Percentiles rank a stretch among this genome's conserved stretches.
Evolutionary conservation across 2,329 filamentous ascomycete species (phyloP).

Genomic region (Cryphonectria carpinicola): DNA sequence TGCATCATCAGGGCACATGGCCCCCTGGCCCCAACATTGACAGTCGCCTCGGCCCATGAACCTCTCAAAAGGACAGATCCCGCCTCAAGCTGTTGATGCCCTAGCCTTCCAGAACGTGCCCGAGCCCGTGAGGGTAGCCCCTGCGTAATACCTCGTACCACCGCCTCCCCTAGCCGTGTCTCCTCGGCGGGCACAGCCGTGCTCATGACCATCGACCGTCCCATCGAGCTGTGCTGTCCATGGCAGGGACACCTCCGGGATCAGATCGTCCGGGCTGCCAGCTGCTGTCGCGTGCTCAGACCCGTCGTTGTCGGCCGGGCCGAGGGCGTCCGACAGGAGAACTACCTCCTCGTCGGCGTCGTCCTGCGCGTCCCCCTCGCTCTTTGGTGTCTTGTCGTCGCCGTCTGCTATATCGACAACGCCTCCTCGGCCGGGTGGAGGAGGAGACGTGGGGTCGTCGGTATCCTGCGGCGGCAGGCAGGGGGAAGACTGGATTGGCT

Average conservation of each 20-base stretch:
- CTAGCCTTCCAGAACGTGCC: constrained; percentile 4
- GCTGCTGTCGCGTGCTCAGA: background rate
- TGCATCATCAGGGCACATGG: background rate
- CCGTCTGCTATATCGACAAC: no score
- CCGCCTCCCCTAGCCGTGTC: background rate
- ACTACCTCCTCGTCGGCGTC: constrained; percentile 20
- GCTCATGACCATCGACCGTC: background rate
- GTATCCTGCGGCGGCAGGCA: background rate
- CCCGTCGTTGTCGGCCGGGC: background rate
- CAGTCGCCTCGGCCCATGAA: background rate
- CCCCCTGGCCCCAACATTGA: background rate
- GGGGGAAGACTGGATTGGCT: background rate
- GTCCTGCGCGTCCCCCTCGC: background rate
- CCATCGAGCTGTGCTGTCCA: background rate
- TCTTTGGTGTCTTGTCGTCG: background rate
- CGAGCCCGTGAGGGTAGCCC: background rate
- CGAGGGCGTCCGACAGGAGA: background rate
- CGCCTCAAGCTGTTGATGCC: background rate
- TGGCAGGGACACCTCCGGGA: background rate
- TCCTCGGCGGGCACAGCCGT: background rate
- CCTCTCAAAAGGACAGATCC: background rate
- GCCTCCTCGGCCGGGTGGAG: background rate
- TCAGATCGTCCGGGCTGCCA: background rate
- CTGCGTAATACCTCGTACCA: background rate
- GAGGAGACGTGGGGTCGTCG: background rate